Evolutionary conservation across 148 eudicot genomes (phyloP), one percentile per base, ranked within the genome.

Genomic region (Amaranthus palmeri): DNA sequence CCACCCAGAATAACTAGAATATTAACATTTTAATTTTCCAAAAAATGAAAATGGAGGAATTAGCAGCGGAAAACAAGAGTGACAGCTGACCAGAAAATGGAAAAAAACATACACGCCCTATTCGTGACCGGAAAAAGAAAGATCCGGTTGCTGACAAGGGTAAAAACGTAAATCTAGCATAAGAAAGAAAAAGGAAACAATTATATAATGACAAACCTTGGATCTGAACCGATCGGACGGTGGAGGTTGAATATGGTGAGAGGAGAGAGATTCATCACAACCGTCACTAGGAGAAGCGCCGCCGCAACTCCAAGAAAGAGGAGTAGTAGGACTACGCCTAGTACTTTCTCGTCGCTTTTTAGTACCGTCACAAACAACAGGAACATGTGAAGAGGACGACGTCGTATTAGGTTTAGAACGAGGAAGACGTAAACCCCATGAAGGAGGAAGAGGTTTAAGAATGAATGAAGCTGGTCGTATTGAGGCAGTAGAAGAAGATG

Each of bases 261-360:
- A 55, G 48, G 74, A 69, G 40, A 80, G 72, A 41, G 83, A 81
- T 12, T 81, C 84, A 6, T 78, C 86, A 12, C 48, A 77, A 3
- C 79, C 72, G 7, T 80, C 86, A 61, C 83, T 79, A 6, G 81
- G 80, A 0, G 84, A 81, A 1, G 74, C 80, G 62, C 69, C 79
- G 65, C 77, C 76, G 9, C 68, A 11, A 45, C 70, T 71, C 83
- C 83, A 80, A 0, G 86, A 81, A 7, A 83, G 79, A 14, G 86
- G 86, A 0, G 84, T 80, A 1, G 86, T 83, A 7, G 86, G 86
- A 47, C 86, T 83, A 8, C 86, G 79, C 3, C 83, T 78, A 3
- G 72, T n/a, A 25, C 36, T 25, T 25, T 25, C 36, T 10, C 67
- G 68, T n/a, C 52, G 5, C 18, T 66, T 71, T n/a, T 71, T 74